phyloP scores from a whole-genome alignment of 2,329 filamentous ascomycete species.

The Juglanconis sp. region DNA sequence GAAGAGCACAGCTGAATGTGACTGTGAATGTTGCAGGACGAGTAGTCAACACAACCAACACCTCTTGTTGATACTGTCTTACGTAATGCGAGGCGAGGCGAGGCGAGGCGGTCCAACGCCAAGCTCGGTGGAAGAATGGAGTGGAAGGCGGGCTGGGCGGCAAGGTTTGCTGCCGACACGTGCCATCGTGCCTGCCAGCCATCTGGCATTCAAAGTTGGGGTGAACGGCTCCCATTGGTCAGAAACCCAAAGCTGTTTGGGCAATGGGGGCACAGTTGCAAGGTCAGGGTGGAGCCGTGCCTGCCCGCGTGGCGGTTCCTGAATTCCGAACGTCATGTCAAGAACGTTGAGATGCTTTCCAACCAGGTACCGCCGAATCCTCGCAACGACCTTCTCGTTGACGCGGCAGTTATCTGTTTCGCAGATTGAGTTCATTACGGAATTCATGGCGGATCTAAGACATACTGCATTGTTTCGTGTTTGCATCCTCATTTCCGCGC shows the following conservation, averaged over 20 bases:
- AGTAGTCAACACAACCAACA: too few relatives aligned
- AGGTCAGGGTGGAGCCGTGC: constrained; percentile 7
- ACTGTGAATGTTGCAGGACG: too few relatives aligned
- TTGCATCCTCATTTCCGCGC: too few relatives aligned
- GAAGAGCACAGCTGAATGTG: too few relatives aligned
- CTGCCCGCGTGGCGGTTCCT: neutral
- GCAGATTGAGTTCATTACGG: neutral
- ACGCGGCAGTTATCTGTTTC: neutral
- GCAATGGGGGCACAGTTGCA: constrained; percentile 3
- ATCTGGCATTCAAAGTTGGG: neutral
- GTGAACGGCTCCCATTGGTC: neutral
- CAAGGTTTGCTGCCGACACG: neutral
- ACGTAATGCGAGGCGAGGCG: too few relatives aligned
- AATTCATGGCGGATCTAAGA: neutral
- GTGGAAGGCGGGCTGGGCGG: too few relatives aligned
- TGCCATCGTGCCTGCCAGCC: constrained; percentile 7
- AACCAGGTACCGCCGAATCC: neutral
- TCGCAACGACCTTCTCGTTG: neutral
- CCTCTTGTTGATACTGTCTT: too few relatives aligned
- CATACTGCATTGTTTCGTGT: too few relatives aligned
- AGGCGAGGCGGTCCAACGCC: too few relatives aligned
- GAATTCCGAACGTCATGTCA: constrained; percentile 13
- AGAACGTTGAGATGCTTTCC: neutral
- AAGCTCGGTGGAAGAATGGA: too few relatives aligned
- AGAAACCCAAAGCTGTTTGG: neutral